These are phyloP conservation scores for Vigna radiata DNA, from an alignment of 306 rosid genomes.

Conservation along the genomic window DNA sequence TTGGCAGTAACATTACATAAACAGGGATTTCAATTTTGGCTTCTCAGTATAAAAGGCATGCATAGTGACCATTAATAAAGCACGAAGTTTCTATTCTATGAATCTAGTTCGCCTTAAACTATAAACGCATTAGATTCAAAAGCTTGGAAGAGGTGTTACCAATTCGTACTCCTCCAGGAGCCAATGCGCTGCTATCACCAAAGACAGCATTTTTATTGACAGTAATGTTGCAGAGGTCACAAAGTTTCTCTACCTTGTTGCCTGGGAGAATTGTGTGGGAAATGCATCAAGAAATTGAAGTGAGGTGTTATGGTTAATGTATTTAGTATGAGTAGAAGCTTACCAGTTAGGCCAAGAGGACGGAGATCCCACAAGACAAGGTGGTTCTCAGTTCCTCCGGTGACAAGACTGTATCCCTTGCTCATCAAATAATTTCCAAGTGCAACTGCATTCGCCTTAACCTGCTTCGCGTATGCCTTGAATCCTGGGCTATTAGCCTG, in stretches of 20 bases:
- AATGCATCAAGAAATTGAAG: neutral
- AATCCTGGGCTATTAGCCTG: slow-evolving; percentile 77
- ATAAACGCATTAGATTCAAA: no score
- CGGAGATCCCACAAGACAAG: slow-evolving; percentile 99
- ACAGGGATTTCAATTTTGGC: no score
- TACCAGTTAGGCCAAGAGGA: slow-evolving; percentile 97
- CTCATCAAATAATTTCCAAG: slow-evolving; percentile 77
- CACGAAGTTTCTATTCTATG: neutral
- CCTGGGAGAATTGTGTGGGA: slow-evolving; percentile 50
- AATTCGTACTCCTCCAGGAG: slow-evolving; percentile 94
- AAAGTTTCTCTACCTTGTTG: slow-evolving; percentile 96
- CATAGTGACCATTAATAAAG: neutral
- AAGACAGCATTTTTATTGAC: slow-evolving; percentile 96
- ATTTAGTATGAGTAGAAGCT: neutral
- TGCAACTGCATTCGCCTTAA: slow-evolving; percentile 94
- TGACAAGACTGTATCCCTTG: slow-evolving; percentile 92
- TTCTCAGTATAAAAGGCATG: no score
- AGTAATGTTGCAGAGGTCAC: slow-evolving; percentile 88
- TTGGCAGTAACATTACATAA: neutral
- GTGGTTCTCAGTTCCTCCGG: slow-evolving; percentile 96
- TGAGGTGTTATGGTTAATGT: neutral
- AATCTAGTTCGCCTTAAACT: no score
- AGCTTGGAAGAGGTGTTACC: slow-evolving; percentile 52
- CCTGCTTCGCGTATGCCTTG: slow-evolving; percentile 91
- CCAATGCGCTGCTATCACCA: slow-evolving; percentile 98